A percentile compares a stretch with the other conserved stretches of the same genome.
phyloP scores from a whole-genome alignment of 495 filamentous ascomycete species.

The Hypoxylon rickii region DNA sequence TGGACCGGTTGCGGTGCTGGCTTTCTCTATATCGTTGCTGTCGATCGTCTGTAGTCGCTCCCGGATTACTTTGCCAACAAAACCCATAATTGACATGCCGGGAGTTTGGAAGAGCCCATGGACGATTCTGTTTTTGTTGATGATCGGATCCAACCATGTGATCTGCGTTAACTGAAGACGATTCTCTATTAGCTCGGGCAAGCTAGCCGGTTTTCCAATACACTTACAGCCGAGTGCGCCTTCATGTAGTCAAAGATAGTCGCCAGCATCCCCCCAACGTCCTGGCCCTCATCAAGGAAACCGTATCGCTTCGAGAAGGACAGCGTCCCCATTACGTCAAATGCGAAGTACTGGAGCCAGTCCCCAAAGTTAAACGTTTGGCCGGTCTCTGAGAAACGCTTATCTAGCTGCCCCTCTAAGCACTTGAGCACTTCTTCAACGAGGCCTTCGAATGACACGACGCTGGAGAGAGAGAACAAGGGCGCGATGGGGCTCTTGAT shows the following conservation, averaged over 20 bases:
- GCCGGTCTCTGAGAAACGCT: constrained; percentile 37
- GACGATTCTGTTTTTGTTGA: neutral
- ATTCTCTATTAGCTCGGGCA: neutral
- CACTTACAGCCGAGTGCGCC: constrained; percentile 55
- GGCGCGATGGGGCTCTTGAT: constrained; percentile 48
- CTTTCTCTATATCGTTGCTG: neutral
- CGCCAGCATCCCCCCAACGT: constrained; percentile 56
- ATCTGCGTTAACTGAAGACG: neutral
- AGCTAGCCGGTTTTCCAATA: constrained; percentile 9
- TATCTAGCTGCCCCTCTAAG: constrained; percentile 40
- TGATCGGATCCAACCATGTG: neutral
- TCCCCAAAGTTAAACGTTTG: constrained; percentile 51
- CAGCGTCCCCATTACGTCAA: constrained; percentile 63
- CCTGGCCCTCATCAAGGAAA: constrained; percentile 55
- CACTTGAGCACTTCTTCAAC: constrained; percentile 9
- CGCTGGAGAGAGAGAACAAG: constrained; percentile 47
- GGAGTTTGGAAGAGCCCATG: neutral
- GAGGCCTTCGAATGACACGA: constrained; percentile 29
- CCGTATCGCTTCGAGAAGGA: constrained; percentile 59
- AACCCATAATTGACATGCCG: neutral
- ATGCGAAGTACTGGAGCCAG: constrained; percentile 64
- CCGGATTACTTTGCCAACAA: neutral
- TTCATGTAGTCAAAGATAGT: constrained; percentile 46
- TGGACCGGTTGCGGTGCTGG: neutral
- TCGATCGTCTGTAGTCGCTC: neutral